phyloP scores from a whole-genome alignment of 345 rosid genomes.

The Aegle marmelos region DNA sequence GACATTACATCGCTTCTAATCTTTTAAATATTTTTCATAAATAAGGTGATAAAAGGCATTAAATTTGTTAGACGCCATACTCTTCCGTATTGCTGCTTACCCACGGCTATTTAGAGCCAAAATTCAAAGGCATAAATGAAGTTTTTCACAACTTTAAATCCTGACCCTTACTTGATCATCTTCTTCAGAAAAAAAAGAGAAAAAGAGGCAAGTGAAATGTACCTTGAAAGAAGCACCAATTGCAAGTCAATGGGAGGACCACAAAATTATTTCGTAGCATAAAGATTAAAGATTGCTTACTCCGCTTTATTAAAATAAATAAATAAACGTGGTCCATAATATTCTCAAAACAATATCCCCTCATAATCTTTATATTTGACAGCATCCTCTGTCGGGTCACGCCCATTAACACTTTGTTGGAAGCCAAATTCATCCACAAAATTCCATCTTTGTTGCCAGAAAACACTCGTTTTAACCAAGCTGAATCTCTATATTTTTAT shows the following conservation, averaged over 20 bases:
- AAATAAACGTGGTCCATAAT: conserved; percentile 33
- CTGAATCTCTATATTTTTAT: not conserved
- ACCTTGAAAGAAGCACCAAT: not conserved
- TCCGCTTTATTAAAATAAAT: conserved; percentile 14
- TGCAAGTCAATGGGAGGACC: conserved; percentile 28
- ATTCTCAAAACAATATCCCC: conserved; percentile 17
- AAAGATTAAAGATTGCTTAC: conserved; percentile 9
- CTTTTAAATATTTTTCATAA: no score
- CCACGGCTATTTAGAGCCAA: not conserved
- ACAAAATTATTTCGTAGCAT: conserved; percentile 25
- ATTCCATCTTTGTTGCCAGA: not conserved
- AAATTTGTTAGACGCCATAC: not conserved
- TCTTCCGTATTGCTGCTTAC: not conserved
- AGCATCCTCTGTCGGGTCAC: not conserved
- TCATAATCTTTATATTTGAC: conserved; percentile 8
- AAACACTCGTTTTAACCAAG: not conserved
- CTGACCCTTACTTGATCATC: not conserved
- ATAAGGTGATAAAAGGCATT: no score
- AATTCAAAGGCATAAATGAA: not conserved
- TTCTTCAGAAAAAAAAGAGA: not conserved
- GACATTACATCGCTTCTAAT: not conserved
- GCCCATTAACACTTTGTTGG: not conserved
- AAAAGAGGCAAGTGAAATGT: not conserved
- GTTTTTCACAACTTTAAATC: conserved; percentile 9
- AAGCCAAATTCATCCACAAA: not conserved